Base-by-base conservation (phyloP, 768 basidiomycete species). In the Agaricus sinodeliciosus region DNA sequence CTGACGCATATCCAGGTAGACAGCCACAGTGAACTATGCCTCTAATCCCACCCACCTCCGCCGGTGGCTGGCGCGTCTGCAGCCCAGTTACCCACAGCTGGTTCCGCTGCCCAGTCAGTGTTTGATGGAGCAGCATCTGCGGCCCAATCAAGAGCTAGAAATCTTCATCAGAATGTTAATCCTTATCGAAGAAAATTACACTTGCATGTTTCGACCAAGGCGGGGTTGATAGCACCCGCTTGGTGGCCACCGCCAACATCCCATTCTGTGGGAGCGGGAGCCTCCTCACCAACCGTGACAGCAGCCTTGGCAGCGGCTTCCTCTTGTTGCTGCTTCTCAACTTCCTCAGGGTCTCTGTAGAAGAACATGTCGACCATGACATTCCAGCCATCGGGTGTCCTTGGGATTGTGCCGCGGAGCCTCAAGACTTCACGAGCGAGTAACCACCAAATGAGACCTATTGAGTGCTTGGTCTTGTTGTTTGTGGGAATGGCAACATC, bases 291-390 rank as follows among this genome's bases (percentile, higher is more conserved):
- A 46, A 66, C 69, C 51, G 69, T 71, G 47, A 80, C 81, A 57
- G 81, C 78, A 58, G 81, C 76, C 73, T 94, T 94, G 62, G 90
- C 90, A 58, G 87, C 83, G 25, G 90, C 90, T 68, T 91, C 92
- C 68, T 93, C 94, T 65, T 90, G 85, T 67, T 93, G 90, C 74
- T 97, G 95, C 74, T 89, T 91, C 83, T 97, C 94, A 62, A 97
- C 90, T 73, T 99, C 96, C 69, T 99, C 94, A 57, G 95, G 94
- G 75, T 97, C 95, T 65, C 95, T 90, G 84, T 98, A 98, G 86
- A 97, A 94, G 87, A 94, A 94, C 87, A 95, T 88, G 72, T 95
- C 94, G 60, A 94, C 93, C 91, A 98, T 96, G 70, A 96, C 88
- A 68, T 85, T 90, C 96, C 96, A 99, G 63, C 89, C 90, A 58